Percentiles rank a stretch among this genome's conserved stretches.
These are phyloP conservation scores for Globisporangium spiculum DNA, from an alignment of 352 stramenopile species.

Conservation along the genomic window DNA sequence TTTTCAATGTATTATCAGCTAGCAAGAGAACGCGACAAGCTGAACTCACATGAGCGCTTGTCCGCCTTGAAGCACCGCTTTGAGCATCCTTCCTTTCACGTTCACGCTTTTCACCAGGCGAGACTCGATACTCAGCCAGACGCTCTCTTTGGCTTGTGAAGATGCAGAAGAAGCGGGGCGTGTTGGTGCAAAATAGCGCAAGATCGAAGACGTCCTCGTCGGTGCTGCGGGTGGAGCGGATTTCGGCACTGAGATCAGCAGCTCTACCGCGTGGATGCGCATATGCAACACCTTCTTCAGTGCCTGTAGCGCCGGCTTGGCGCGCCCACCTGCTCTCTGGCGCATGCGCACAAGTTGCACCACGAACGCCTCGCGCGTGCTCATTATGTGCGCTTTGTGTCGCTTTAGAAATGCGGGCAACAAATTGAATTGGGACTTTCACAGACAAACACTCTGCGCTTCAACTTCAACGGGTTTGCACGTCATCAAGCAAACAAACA, in stretches of 20 bases:
- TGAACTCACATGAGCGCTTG: conserved; percentile 30
- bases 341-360: conserved; percentile 36
- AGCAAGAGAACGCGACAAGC: neutral
- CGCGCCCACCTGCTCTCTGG: neutral
- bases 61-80: conserved; percentile 17
- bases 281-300: conserved; percentile 29
- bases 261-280: conserved; percentile 16
- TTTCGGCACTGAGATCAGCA: conserved; percentile 21
- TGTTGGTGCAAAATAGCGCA: conserved; percentile 6
- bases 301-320: conserved; percentile 22
- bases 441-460: conserved; percentile 12
- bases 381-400: neutral
- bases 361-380: conserved; percentile 17
- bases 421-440: neutral
- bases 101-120: conserved; percentile 26
- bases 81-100: conserved; percentile 34
- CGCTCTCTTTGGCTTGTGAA: neutral
- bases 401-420: neutral
- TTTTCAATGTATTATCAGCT: neutral
- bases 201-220: conserved; percentile 2
- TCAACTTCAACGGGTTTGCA: conserved; percentile 21
- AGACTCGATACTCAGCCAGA: conserved; percentile 8
- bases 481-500: neutral
- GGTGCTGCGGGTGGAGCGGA: neutral
- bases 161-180: neutral